Base-by-base conservation (phyloP, 140 eudicot species). In the Erigeron philadelphicus region DNA sequence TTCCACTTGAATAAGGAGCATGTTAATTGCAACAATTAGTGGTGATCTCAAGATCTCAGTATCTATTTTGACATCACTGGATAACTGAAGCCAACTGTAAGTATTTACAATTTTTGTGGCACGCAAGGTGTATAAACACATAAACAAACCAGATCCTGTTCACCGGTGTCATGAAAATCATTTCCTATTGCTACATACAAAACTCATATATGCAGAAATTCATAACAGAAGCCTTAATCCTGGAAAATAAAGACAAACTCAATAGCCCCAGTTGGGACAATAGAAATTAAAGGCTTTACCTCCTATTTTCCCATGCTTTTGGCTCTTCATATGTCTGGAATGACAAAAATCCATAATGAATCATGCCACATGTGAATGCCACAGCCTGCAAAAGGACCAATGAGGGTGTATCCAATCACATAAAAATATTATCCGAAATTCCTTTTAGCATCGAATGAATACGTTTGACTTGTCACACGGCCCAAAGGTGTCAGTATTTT, bases 281-380 rank as follows among this genome's bases (percentile, higher is more conserved):
- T 69, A 48, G 47, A 69, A 74, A 16, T 60, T 23, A 63, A n/a
- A 10, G 61, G 66, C 65, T 78, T 80, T 78, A 90, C 97, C 92
- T 79, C 78, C 81, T 72, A 53, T 70, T 73, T 76, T 82, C 79
- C 95, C 96, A 82, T 38, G 59, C 56, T 48, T 78, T 76, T 23
- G 80, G 81, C 60, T 84, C 90, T 35, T 74, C 78, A 2, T 77
- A 72, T 21, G 81, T 72, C 68, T 81, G 82, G 66, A 82, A 64
- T 0, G 84, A 65, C 55, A 77, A 65, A 82, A 82, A 71, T 16
- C 80, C 91, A 79, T 88, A 88, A 77, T 88, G 94, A 68, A 85
- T 80, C 72, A 81, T 61, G 78, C 97, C 95, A 10, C 87, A 86
- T 23, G 77, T 66, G 75, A 91, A 88, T 13, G 97, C 89, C 61